Base-by-base conservation (phyloP, 2,329 filamentous ascomycete species). In the Aspergillus bombycis region DNA sequence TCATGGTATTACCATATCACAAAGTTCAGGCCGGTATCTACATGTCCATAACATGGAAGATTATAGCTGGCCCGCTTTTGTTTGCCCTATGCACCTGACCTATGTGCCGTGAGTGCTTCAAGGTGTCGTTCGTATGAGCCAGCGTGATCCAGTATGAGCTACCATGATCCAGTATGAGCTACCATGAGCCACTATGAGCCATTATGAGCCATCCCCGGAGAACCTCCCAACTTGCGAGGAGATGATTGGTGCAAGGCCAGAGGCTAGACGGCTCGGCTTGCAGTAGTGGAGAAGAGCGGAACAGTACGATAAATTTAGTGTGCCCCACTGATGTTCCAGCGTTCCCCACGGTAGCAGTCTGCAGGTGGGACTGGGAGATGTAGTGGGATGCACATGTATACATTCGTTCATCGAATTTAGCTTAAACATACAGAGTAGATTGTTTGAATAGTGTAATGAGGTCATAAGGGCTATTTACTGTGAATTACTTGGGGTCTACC, bases 71-170 rank as follows among this genome's bases (percentile, higher is more conserved):
- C 12, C 34, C 34, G 14, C 12, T 16, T 16, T 36, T 16, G 3
- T 4, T 36, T 36, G n/a, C n/a, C n/a, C 12, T 12, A 12, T 36
- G 0, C 3, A 6, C 10, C 2, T 2, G 14, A 36, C 10, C 0
- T 12, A 36, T 11, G 2, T 41, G 7, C n/a, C 38, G 7, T n/a
- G 9, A 11, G 32, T 34, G 32, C 32, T 34, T 34, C 8, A 9
- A 11, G 2, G 10, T 9, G 10, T 9, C 2, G 32, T 41, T n/a
- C 16, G 14, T 16, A 26, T 48, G 45, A 26, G n/a, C 10, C 11
- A 23, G 1, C 3, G 4, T 46, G 45, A 46, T 23, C 45, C 45
- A 7, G 23, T 3, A 14, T 48, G 45, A 48, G 23, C 45, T 12
- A 16, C 1, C 21, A 12, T 46, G 43, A 23, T 23, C 12, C 1